Conservation (phyloP, 768 basidiomycete species). For the Mycena sanguinolenta region DNA sequence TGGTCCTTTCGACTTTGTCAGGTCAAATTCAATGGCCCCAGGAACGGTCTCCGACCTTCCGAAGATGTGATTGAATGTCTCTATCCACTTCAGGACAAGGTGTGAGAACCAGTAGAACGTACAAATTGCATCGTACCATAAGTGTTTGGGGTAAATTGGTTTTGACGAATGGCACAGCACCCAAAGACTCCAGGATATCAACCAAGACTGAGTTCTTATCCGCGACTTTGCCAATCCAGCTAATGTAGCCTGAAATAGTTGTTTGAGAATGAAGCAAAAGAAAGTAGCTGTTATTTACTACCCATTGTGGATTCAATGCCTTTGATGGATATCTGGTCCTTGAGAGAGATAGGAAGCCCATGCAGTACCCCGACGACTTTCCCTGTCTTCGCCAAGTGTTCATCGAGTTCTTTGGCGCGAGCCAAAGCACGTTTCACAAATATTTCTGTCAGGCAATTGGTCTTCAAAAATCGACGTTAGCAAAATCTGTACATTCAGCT, state of each 20-base stretch:
- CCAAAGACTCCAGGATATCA: conserved; percentile 72
- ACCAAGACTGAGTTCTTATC: conserved; percentile 72
- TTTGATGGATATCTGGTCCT: conserved; percentile 79
- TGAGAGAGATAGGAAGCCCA: conserved; percentile 80
- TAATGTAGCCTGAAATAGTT: conserved; percentile 69
- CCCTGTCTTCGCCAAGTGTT: conserved; percentile 70
- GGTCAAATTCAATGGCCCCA: not conserved
- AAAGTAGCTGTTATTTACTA: conserved; percentile 36
- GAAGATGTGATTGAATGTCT: conserved; percentile 84
- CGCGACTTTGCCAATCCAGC: conserved; percentile 75
- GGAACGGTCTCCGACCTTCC: conserved; percentile 57
- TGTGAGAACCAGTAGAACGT: not conserved
- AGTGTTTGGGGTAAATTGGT: conserved; percentile 86
- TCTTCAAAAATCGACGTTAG: conserved; percentile 53
- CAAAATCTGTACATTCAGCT: not conserved
- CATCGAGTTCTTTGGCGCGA: conserved; percentile 77
- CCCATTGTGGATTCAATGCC: conserved; percentile 81
- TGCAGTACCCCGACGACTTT: conserved; percentile 79
- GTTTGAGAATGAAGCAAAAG: not conserved
- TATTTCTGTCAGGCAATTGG: conserved; percentile 88
- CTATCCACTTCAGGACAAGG: conserved; percentile 72
- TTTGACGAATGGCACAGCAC: conserved; percentile 79
- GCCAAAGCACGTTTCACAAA: conserved; percentile 79
- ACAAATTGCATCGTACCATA: conserved; percentile 62
- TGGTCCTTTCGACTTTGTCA: conserved; percentile 52